A percentile compares a stretch with the other conserved stretches of the same genome.
Evolutionary conservation across 768 basidiomycete genomes (phyloP).

Genomic region (Clitopilus hobsonii): DNA sequence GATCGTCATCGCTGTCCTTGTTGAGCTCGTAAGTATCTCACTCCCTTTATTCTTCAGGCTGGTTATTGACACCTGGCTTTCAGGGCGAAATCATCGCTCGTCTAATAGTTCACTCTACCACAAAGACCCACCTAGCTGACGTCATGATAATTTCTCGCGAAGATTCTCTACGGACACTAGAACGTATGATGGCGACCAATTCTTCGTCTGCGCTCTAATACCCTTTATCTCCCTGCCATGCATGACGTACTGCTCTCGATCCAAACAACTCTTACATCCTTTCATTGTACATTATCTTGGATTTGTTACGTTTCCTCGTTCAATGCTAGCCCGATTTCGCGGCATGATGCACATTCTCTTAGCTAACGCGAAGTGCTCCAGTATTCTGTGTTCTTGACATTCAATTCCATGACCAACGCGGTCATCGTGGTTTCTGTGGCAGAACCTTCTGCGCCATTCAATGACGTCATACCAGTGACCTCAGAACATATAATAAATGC

Average conservation of each 20-base stretch:
- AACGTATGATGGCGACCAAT: constrained; percentile 28
- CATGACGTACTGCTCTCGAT: no score
- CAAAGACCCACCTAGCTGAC: constrained; percentile 18
- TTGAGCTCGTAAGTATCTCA: constrained; percentile 63
- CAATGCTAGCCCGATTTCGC: no score
- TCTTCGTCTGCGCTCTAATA: background rate
- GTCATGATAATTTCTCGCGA: constrained; percentile 26
- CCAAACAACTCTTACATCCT: no score
- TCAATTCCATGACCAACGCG: background rate
- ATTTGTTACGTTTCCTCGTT: background rate
- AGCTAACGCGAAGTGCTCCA: no score
- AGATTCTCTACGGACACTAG: constrained; percentile 34
- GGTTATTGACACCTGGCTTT: background rate
- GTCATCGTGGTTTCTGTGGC: background rate
- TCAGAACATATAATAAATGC: background rate
- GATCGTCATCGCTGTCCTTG: constrained; percentile 85
- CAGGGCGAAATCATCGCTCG: constrained; percentile 84
- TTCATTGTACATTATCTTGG: background rate
- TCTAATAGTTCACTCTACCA: constrained; percentile 61
- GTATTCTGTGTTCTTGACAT: background rate
- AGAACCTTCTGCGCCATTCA: background rate
- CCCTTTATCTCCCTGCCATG: no score
- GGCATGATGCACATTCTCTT: no score
- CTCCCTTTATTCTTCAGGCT: background rate
- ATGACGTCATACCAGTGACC: background rate